These are phyloP conservation scores for Eutrema heterophyllum DNA, from an alignment of 345 rosid genomes.

Conservation along the genomic window DNA sequence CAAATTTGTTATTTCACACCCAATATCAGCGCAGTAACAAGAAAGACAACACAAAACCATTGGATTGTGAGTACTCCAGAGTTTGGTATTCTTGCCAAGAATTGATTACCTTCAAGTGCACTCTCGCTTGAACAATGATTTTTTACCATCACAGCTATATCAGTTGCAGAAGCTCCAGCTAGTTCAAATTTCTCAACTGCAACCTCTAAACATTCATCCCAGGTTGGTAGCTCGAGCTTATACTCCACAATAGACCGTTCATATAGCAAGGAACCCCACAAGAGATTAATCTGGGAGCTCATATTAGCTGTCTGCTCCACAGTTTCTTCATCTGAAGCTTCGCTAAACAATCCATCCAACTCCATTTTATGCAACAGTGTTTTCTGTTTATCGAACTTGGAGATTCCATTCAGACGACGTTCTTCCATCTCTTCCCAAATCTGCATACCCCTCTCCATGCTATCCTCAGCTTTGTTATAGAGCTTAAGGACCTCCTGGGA, in stretches of 20 bases:
- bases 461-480: conserved; percentile 96
- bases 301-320: conserved; percentile 75
- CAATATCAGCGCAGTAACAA: neutral
- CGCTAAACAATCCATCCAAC: conserved; percentile 56
- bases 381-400: conserved; percentile 66
- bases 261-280: conserved; percentile 94
- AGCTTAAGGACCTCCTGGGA: conserved; percentile 76
- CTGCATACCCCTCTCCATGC: conserved; percentile 96
- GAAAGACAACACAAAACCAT: neutral
- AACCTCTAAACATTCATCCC: conserved; percentile 99
- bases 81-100: neutral
- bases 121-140: conserved; percentile 87
- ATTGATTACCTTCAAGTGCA: conserved; percentile 71
- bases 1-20: conserved; percentile 9
- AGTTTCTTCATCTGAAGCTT: conserved; percentile 64
- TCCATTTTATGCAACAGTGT: conserved; percentile 60
- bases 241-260: conserved; percentile 95
- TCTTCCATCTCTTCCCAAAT: conserved; percentile 98
- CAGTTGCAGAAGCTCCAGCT: conserved; percentile 96
- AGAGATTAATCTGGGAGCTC: conserved; percentile 85
- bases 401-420: conserved; percentile 78
- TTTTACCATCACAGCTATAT: conserved; percentile 96
- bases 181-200: conserved; percentile 96
- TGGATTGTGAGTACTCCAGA: neutral
- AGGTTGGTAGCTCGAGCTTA: conserved; percentile 79